Conservation (phyloP, 495 filamentous ascomycete genomes). For the Aspergillus panamensis region DNA sequence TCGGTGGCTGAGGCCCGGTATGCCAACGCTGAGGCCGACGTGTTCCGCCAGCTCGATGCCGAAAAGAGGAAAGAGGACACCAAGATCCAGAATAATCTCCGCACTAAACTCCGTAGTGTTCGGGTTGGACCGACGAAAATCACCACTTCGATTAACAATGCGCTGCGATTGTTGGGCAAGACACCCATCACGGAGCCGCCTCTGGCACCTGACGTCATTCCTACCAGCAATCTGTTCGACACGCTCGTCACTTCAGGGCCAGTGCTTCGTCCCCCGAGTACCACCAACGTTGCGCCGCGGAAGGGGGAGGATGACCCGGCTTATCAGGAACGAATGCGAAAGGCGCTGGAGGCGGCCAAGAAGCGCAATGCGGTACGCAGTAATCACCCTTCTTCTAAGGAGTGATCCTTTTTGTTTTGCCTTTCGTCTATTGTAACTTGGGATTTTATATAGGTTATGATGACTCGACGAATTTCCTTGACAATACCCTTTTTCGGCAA, state of each 20-base stretch:
- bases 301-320: conserved; percentile 30
- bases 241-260: conserved; percentile 23
- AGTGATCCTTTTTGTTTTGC: not conserved
- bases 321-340: conserved; percentile 45
- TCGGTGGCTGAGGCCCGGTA: conserved; percentile 52
- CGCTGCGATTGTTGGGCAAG: conserved; percentile 32
- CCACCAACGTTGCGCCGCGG: conserved; percentile 6
- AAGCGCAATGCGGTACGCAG: conserved; percentile 45
- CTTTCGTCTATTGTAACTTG: not conserved
- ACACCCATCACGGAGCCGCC: conserved; percentile 25
- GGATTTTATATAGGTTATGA: conserved; percentile 18
- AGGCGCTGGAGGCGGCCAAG: conserved; percentile 49
- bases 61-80: conserved; percentile 53
- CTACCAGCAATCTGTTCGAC: conserved; percentile 16
- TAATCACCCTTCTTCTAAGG: conserved; percentile 1
- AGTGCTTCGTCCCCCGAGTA: conserved; percentile 19
- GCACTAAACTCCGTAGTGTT: conserved; percentile 48
- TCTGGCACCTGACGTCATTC: conserved; percentile 10
- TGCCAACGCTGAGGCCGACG: conserved; percentile 40
- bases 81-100: conserved; percentile 43
- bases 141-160: conserved; percentile 27
- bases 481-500: conserved; percentile 4
- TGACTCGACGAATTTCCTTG: conserved; percentile 27
- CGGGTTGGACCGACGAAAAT: conserved; percentile 40
- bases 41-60: conserved; percentile 42